Conservation (phyloP, 352 stramenopile species). For the Phytophthora aleatoria region DNA sequence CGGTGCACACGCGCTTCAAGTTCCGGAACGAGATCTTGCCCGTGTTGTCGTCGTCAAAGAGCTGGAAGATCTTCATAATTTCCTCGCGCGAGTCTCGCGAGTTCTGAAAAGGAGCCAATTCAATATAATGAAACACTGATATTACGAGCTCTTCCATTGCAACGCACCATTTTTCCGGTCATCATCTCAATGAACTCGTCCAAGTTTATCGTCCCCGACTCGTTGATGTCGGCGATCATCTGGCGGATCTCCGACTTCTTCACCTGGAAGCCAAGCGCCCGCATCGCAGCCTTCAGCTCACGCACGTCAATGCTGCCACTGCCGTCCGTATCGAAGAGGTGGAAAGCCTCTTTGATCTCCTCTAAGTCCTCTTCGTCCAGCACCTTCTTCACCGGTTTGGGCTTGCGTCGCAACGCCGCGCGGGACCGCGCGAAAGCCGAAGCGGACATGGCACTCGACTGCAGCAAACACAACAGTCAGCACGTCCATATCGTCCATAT, state of each 20-base stretch:
- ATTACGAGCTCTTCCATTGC: background rate
- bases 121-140: background rate
- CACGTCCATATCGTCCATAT: background rate
- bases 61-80: slow-evolving; percentile 93
- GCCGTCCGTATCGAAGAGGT: slow-evolving; percentile 93
- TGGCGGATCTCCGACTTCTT: slow-evolving; percentile 93
- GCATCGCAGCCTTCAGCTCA: slow-evolving; percentile 95
- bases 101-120: slow-evolving; percentile 29
- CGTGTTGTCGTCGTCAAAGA: slow-evolving; percentile 96
- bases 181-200: slow-evolving; percentile 97
- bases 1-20: slow-evolving; percentile 92
- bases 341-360: slow-evolving; percentile 95
- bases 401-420: slow-evolving; percentile 62
- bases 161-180: slow-evolving; percentile 87
- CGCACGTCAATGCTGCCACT: slow-evolving; percentile 91
- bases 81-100: slow-evolving; percentile 90
- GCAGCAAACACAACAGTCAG: background rate
- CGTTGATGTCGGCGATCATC: slow-evolving; percentile 94
- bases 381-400: slow-evolving; percentile 68
- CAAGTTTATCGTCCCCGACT: slow-evolving; percentile 87
- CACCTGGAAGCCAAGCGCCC: slow-evolving; percentile 93
- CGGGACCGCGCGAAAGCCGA: slow-evolving; percentile 70
- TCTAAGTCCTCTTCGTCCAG: slow-evolving; percentile 93
- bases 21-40: slow-evolving; percentile 96
- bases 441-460: slow-evolving; percentile 59